Evolutionary conservation across 2,329 filamentous ascomycete species (phyloP).

Genomic region (Exophiala bonariae): DNA sequence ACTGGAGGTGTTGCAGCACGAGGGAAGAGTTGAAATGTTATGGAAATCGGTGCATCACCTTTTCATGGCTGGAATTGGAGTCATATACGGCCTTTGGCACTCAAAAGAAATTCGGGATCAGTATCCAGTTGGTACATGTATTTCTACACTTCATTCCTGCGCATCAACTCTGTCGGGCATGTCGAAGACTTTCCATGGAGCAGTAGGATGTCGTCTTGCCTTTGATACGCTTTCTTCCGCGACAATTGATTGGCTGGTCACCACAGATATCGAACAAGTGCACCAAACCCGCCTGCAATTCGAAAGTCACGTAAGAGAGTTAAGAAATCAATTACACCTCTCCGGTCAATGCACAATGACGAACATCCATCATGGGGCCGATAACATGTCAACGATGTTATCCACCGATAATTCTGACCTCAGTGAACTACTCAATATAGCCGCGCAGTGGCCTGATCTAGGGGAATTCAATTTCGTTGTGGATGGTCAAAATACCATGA

Average conservation of each 20-base stretch:
- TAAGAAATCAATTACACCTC: slow-evolving; percentile 13
- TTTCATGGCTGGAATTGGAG: slow-evolving; percentile 35
- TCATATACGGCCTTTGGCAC: slow-evolving; percentile 36
- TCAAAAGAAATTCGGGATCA: slow-evolving; percentile 33
- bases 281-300: slow-evolving; percentile 15
- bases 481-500: neutral
- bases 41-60: slow-evolving; percentile 37
- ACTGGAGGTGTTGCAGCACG: slow-evolving; percentile 34
- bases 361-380: neutral
- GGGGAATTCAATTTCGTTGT: slow-evolving; percentile 6
- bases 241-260: slow-evolving; percentile 29
- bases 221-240: slow-evolving; percentile 33
- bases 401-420: slow-evolving; percentile 15
- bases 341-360: slow-evolving; percentile 1
- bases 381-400: slow-evolving; percentile 12
- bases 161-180: slow-evolving; percentile 34
- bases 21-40: slow-evolving; percentile 32
- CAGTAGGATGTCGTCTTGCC: slow-evolving; percentile 32
- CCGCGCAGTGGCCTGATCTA: slow-evolving; percentile 19
- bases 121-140: slow-evolving; percentile 23
- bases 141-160: slow-evolving; percentile 33
- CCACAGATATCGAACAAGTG: slow-evolving; percentile 17
- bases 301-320: slow-evolving; percentile 17
- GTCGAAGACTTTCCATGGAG: slow-evolving; percentile 34
- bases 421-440: slow-evolving; percentile 19